These are phyloP conservation scores for Pelargonium nanum DNA, from an alignment of 345 rosid genomes.

Conservation along the genomic window DNA sequence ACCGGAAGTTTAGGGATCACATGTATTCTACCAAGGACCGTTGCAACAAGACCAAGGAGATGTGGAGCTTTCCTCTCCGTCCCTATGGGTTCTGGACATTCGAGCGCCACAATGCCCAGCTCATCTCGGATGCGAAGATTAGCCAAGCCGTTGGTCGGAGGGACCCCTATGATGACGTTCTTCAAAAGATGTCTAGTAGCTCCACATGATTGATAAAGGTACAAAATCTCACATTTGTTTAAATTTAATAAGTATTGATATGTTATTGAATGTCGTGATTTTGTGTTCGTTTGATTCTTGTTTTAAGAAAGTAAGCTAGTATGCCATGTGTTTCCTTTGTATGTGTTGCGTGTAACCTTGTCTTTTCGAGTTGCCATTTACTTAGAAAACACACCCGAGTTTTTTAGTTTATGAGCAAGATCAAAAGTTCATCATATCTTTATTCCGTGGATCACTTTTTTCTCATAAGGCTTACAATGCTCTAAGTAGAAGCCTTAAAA, in stretches of 20 bases:
- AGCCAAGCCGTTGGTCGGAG: constrained; percentile 92
- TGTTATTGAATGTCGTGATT: background rate
- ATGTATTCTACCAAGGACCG: constrained; percentile 57
- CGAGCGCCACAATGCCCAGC: constrained; percentile 90
- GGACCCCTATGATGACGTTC: constrained; percentile 91
- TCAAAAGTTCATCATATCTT: too few species aligned
- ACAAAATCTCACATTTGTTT: background rate
- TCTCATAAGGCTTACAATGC: too few species aligned
- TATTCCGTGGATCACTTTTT: too few species aligned
- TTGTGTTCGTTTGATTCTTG: too few species aligned
- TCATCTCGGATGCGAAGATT: constrained; percentile 89
- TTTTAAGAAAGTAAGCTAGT: too few species aligned
- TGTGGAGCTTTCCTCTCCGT: constrained; percentile 90
- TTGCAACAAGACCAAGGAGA: constrained; percentile 87
- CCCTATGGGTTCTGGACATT: constrained; percentile 98
- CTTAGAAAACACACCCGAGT: too few species aligned
- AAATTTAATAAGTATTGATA: too few species aligned
- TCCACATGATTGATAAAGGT: constrained; percentile 12
- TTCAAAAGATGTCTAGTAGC: constrained; percentile 28
- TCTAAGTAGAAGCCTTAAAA: too few species aligned
- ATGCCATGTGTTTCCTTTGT: too few species aligned
- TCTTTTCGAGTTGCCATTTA: too few species aligned
- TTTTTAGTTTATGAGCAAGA: too few species aligned
- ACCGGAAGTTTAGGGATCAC: constrained; percentile 64
- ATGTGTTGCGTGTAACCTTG: too few species aligned